Evolutionary conservation across 202 grass and related monocot genomes (phyloP).

Genomic region (Carex arenaria): DNA sequence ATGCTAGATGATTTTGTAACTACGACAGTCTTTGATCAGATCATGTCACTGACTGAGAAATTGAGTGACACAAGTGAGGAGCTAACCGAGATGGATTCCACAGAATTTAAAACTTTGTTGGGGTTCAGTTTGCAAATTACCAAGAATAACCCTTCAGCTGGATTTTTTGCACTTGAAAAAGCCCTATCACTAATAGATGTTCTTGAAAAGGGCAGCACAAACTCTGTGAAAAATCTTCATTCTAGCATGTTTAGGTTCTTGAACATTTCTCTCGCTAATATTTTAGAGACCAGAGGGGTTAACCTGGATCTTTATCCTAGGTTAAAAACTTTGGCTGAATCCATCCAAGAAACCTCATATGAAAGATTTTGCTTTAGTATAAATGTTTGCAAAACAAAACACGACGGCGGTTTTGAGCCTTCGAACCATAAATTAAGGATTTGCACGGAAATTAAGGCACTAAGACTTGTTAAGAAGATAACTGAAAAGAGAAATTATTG

Average conservation of each 20-base stretch:
- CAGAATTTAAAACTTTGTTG: constrained; percentile 40
- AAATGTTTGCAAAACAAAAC: constrained; percentile 30
- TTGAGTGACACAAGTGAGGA: constrained; percentile 21
- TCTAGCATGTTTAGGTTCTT: constrained; percentile 43
- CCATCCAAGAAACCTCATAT: constrained; percentile 49
- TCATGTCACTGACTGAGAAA: constrained; percentile 35
- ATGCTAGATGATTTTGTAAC: constrained; percentile 34
- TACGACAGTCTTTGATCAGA: constrained; percentile 40
- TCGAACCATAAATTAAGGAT: constrained; percentile 34
- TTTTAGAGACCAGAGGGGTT: constrained; percentile 29
- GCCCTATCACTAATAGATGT: constrained; percentile 42
- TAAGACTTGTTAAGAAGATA: constrained; percentile 51
- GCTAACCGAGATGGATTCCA: constrained; percentile 6
- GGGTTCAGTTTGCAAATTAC: constrained; percentile 54
- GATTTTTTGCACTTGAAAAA: constrained; percentile 54
- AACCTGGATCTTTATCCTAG: constrained; percentile 38
- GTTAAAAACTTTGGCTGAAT: constrained; percentile 43
- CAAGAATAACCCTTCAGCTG: constrained; percentile 47
- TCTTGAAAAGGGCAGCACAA: constrained; percentile 25
- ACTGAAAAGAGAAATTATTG: constrained; percentile 61
- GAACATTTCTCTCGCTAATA: constrained; percentile 46
- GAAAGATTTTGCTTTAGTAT: constrained; percentile 55
- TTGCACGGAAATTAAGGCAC: constrained; percentile 52
- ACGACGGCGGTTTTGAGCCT: constrained; percentile 21
- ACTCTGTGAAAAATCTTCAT: constrained; percentile 30